phyloP scores from a whole-genome alignment of 2,329 filamentous ascomycete genomes.

The Scleromitrula shiraiana region DNA sequence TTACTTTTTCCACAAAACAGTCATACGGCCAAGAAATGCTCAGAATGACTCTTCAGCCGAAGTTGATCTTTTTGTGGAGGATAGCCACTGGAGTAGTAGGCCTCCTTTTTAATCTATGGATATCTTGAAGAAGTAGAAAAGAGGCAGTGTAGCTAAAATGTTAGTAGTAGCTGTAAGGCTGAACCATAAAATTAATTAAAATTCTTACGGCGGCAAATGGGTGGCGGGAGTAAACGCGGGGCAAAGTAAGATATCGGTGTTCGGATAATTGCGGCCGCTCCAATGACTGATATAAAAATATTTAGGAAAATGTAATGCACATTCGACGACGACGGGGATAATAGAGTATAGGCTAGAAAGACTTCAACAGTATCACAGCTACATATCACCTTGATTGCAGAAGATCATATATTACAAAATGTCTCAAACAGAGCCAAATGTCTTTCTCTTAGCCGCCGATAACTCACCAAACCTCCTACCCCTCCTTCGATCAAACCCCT shows the following conservation, averaged over 20 bases:
- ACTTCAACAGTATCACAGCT: no score
- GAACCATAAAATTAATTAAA: no score
- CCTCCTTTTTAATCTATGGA: neutral
- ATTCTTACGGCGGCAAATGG: no score
- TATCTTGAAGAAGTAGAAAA: neutral
- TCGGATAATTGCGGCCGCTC: no score
- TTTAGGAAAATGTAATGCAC: no score
- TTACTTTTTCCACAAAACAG: neutral
- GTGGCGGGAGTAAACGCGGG: no score
- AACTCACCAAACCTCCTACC: slow-evolving; percentile 65
- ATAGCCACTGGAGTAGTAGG: neutral
- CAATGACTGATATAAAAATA: no score
- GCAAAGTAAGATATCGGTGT: no score
- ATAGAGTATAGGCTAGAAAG: no score
- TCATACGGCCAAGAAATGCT: neutral
- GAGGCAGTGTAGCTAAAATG: neutral
- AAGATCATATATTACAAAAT: slow-evolving; percentile 9
- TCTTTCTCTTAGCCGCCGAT: slow-evolving; percentile 73
- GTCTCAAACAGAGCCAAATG: slow-evolving; percentile 39
- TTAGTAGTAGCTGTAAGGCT: neutral
- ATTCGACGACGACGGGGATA: no score
- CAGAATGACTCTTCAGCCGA: neutral
- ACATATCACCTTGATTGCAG: no score
- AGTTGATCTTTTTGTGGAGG: neutral
- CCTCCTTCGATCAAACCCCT: slow-evolving; percentile 64